Evolutionary conservation across 495 filamentous ascomycete genomes (phyloP).

Genomic region (Aspergillus wentii): DNA sequence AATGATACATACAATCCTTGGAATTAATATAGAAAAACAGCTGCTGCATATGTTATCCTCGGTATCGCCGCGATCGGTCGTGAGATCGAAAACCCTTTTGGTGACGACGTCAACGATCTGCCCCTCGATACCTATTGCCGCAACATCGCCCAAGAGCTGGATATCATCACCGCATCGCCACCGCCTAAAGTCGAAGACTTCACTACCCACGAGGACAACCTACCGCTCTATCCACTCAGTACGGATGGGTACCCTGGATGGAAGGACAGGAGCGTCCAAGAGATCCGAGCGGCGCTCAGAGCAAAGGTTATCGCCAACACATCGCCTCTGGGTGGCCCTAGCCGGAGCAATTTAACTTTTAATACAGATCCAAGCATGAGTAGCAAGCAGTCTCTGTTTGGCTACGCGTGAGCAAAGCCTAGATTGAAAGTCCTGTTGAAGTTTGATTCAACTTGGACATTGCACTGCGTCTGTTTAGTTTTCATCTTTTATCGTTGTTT

Average conservation of each 20-base stretch:
- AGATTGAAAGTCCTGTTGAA: too few species aligned
- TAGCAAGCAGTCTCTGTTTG: too few species aligned
- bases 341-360: too few species aligned
- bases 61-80: conserved; percentile 81
- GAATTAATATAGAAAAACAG: conserved; percentile 11
- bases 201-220: conserved; percentile 53
- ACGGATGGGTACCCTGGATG: conserved; percentile 52
- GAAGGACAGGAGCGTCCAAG: conserved; percentile 52
- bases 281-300: conserved; percentile 52
- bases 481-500: too few species aligned
- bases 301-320: conserved; percentile 39
- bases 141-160: conserved; percentile 66
- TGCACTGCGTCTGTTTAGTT: too few species aligned
- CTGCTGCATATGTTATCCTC: conserved; percentile 89
- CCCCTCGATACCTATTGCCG: conserved; percentile 74
- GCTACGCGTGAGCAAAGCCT: too few species aligned
- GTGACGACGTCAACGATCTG: conserved; percentile 81
- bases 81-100: conserved; percentile 89
- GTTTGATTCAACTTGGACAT: too few species aligned
- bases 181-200: conserved; percentile 53
- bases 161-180: conserved; percentile 59
- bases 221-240: conserved; percentile 65
- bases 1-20: neutral
- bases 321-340: too few species aligned
- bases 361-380: too few species aligned